A percentile compares a stretch with the other conserved stretches of the same genome.
These are phyloP conservation scores for Sequoiadendron giganteum DNA, from an alignment of 75 land plant species.

Conservation along the genomic window DNA sequence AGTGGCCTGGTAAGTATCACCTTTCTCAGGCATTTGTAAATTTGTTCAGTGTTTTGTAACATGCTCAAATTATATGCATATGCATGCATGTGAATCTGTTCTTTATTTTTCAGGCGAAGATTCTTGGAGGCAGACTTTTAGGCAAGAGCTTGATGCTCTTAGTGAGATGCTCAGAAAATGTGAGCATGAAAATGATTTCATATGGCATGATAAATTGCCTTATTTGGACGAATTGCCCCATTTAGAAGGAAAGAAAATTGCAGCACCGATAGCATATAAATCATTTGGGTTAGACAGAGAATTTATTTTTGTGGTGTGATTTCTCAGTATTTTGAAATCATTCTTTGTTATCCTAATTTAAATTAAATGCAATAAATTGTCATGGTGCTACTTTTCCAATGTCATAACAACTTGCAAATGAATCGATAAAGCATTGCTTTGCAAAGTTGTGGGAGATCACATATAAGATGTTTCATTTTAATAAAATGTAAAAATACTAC, in stretches of 20 bases:
- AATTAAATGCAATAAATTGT: not conserved
- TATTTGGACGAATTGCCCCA: slow-evolving; percentile 48
- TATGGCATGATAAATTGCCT: slow-evolving; percentile 65
- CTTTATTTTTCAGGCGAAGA: slow-evolving; percentile 38
- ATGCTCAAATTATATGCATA: not conserved
- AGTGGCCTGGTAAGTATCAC: slow-evolving; percentile 36
- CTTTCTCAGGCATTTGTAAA: not conserved
- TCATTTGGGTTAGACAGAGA: slow-evolving; percentile 56
- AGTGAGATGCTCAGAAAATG: slow-evolving; percentile 48
- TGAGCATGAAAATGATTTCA: slow-evolving; percentile 73
- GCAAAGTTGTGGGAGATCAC: not conserved
- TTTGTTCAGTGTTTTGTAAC: not conserved
- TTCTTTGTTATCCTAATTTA: not conserved
- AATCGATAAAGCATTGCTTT: not conserved
- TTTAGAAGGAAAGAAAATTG: slow-evolving; percentile 58
- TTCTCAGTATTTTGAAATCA: not conserved
- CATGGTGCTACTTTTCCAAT: not conserved
- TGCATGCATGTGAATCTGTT: not conserved
- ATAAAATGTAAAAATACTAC: not conserved
- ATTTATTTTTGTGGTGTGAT: slow-evolving; percentile 36
- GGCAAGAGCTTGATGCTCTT: slow-evolving; percentile 39
- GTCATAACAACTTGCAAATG: not conserved
- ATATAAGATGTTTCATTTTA: not conserved
- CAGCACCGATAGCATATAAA: slow-evolving; percentile 38
- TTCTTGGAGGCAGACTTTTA: slow-evolving; percentile 41